Conservation (phyloP, 108 stramenopile genomes). For the Cyclotella sp. region DNA sequence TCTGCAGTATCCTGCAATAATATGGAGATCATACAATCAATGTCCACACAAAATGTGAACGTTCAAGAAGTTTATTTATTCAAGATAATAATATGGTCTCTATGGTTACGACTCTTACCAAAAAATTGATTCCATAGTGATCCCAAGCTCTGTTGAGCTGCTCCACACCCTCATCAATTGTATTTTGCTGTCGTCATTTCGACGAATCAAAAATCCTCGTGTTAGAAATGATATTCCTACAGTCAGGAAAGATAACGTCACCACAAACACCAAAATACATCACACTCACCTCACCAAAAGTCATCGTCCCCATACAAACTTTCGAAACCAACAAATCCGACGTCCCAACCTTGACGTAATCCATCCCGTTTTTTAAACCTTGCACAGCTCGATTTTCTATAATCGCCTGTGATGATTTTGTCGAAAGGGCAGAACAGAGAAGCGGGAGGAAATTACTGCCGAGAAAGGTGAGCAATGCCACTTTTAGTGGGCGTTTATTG, state of each 20-base stretch:
- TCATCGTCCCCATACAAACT: constrained; percentile 91
- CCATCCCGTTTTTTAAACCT: constrained; percentile 79
- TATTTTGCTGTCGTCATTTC: constrained; percentile 67
- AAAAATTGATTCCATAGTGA: constrained; percentile 91
- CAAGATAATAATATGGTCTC: not conserved
- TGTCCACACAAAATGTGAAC: not conserved
- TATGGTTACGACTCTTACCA: constrained; percentile 21
- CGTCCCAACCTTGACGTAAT: constrained; percentile 67
- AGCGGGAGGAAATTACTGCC: not conserved
- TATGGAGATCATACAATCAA: not conserved
- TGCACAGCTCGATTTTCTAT: constrained; percentile 60
- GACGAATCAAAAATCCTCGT: constrained; percentile 3
- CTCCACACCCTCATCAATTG: constrained; percentile 84
- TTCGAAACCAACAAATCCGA: constrained; percentile 87
- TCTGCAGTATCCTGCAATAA: constrained; percentile 83
- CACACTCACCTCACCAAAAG: constrained; percentile 63
- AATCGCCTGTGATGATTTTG: not conserved
- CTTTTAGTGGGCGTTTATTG: too few species aligned
- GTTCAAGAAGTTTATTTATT: not conserved
- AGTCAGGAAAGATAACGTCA: too few species aligned
- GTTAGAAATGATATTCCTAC: not conserved
- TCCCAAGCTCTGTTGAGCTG: constrained; percentile 86
- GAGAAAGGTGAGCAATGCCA: too few species aligned
- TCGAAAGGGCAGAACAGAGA: not conserved
- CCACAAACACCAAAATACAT: not conserved